Evolutionary conservation across 345 rosid species (phyloP).

Genomic region (Dimocarpus longan): DNA sequence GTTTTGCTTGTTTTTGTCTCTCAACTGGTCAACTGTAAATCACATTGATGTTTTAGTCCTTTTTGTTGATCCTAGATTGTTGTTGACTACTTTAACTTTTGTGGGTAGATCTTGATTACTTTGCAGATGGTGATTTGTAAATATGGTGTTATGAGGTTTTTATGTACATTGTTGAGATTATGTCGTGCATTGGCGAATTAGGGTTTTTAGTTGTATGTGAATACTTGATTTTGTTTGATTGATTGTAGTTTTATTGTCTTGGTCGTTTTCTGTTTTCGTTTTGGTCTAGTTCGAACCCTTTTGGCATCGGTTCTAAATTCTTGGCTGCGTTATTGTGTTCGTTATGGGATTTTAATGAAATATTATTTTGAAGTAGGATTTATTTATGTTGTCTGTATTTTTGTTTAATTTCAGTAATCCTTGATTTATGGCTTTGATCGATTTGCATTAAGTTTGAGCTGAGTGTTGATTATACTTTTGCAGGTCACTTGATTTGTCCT

Average conservation of each 20-base stretch:
- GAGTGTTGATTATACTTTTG: constrained; percentile 7
- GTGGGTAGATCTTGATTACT: background rate
- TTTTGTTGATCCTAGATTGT: background rate
- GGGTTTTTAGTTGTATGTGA: background rate
- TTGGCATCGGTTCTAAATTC: background rate
- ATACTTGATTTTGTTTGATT: background rate
- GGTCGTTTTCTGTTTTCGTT: background rate
- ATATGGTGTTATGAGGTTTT: background rate
- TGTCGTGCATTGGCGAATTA: background rate
- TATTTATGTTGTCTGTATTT: background rate
- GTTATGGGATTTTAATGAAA: background rate
- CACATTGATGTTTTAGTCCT: background rate
- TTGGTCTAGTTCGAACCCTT: background rate
- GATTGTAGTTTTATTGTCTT: background rate
- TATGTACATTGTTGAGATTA: background rate
- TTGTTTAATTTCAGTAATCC: background rate
- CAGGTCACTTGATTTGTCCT: constrained; percentile 23
- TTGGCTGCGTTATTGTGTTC: background rate
- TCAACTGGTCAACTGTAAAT: background rate
- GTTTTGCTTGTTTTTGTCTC: background rate
- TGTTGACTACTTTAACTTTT: background rate
- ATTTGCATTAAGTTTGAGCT: background rate
- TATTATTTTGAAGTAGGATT: background rate
- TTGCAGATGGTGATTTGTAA: background rate
- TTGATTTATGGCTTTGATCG: no score